Evolutionary conservation across 768 basidiomycete genomes (phyloP).

Genomic region (Rubroboletus satanas): DNA sequence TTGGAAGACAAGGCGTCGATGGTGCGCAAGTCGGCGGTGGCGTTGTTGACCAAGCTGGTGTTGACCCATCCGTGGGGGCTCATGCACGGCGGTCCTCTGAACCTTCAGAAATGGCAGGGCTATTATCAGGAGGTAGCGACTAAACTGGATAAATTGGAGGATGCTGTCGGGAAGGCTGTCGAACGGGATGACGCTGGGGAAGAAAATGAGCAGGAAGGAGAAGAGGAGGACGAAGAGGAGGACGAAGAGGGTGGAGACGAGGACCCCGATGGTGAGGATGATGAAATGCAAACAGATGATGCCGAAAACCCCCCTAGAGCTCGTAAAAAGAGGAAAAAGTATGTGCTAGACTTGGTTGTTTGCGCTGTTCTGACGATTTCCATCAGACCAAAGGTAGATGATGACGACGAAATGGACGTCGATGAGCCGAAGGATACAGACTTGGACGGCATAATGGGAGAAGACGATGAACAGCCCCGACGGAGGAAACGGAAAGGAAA

Average conservation of each 20-base stretch:
- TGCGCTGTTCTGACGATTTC: constrained; percentile 8
- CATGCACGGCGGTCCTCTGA: constrained; percentile 79
- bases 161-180: constrained; percentile 59
- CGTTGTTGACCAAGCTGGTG: constrained; percentile 70
- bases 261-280: constrained; percentile 31
- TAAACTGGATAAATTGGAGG: constrained; percentile 71
- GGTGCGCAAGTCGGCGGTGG: constrained; percentile 82
- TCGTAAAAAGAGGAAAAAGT: constrained; percentile 34
- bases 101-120: constrained; percentile 66
- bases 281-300: constrained; percentile 30
- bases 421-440: constrained; percentile 41
- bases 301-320: constrained; percentile 21
- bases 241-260: constrained; percentile 37
- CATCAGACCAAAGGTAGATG: constrained; percentile 23
- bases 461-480: constrained; percentile 33
- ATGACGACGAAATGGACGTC: constrained; percentile 55
- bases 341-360: neutral
- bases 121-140: constrained; percentile 59
- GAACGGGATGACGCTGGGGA: constrained; percentile 38
- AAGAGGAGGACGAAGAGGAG: constrained; percentile 34
- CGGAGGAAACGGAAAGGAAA: constrained; percentile 41
- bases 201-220: constrained; percentile 32
- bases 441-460: constrained; percentile 36
- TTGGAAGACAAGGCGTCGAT: constrained; percentile 87
- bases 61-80: constrained; percentile 85